Conservation (phyloP, 352 stramenopile genomes). For the Phytophthora ramorum region DNA sequence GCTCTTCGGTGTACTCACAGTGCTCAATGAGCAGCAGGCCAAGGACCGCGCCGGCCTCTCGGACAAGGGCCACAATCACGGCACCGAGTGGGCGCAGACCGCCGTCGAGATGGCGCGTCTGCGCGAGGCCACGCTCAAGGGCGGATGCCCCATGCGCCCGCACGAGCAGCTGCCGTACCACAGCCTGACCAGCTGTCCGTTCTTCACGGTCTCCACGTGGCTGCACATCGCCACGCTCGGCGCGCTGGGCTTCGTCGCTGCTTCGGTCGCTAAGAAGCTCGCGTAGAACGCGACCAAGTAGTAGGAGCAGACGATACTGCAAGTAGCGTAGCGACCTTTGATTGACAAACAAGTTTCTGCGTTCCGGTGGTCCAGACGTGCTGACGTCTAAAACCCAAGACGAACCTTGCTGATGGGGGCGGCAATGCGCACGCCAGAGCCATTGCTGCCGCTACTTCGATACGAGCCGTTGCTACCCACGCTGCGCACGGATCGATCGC, state of each 20-base stretch:
- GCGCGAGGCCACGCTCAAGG: slow-evolving; percentile 65
- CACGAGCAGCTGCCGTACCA: slow-evolving; percentile 77
- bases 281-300: slow-evolving; percentile 25
- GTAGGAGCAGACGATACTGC: not conserved
- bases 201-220: slow-evolving; percentile 83
- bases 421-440: slow-evolving; percentile 57
- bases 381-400: slow-evolving; percentile 56
- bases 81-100: slow-evolving; percentile 96
- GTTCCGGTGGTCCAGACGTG: slow-evolving; percentile 12
- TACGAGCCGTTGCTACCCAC: slow-evolving; percentile 60
- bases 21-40: slow-evolving; percentile 96
- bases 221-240: slow-evolving; percentile 76
- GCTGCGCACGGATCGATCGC: slow-evolving; percentile 46
- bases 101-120: slow-evolving; percentile 97
- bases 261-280: slow-evolving; percentile 65
- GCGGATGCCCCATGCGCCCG: slow-evolving; percentile 73
- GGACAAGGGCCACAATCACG: slow-evolving; percentile 94
- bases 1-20: slow-evolving; percentile 96
- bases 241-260: slow-evolving; percentile 55
- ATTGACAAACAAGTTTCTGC: not conserved
- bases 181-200: slow-evolving; percentile 73
- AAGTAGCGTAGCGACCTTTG: too few species aligned
- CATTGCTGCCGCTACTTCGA: slow-evolving; percentile 54
- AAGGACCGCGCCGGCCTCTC: slow-evolving; percentile 89
- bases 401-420: slow-evolving; percentile 70